Base-by-base conservation (phyloP, 345 rosid species). In the Lumnitzera littorea region DNA sequence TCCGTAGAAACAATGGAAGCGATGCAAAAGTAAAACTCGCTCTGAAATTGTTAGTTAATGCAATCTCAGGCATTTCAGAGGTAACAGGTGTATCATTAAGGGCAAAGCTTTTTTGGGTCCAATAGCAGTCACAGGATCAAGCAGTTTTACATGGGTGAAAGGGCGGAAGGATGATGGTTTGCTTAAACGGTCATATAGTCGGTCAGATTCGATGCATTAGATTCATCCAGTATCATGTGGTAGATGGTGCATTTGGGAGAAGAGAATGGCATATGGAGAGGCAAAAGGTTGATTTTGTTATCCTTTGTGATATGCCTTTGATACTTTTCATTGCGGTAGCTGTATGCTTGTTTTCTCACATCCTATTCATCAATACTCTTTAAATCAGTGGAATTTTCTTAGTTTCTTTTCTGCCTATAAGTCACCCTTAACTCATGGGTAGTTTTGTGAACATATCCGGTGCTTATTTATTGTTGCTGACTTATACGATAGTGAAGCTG, bases 91-190 rank as follows among this genome's bases (percentile, higher is more conserved):
- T 68, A 25, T 73, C 82, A 20, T 50, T 77, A 68, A 41, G 79
- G 77, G 51, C 69, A 64, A 1, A 66, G 77, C 15, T 24, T 47
- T 69, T 59, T 64, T 78, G 55, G 82, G 66, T 11, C 75, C 76
- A 52, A 65, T 75, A 16, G 75, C 68, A 70, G 64, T 75, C 51
- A 63, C 80, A 14, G 80, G 70, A 52, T 72, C 89, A 3, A 77
- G 78, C 17, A 79, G 84, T 20, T 83, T 81, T 50, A 65, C 87
- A 4, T 79, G 85, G 89, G 82, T 56, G 17, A 66, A 60, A 57
- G 53, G 62, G 48, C 64, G 57, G 14, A 66, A 58, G 49, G 70
- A 66, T 50, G 58, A 58, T 13, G n/a, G 24, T 12, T 24, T 13
- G 14, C 15, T 66, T 46, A 66, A 52, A 43, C 58, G 63, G 48